A percentile compares a stretch with the other conserved stretches of the same genome.
These are phyloP conservation scores for Boechera divaricarpa DNA, from an alignment of 345 rosid genomes.

Conservation along the genomic window DNA sequence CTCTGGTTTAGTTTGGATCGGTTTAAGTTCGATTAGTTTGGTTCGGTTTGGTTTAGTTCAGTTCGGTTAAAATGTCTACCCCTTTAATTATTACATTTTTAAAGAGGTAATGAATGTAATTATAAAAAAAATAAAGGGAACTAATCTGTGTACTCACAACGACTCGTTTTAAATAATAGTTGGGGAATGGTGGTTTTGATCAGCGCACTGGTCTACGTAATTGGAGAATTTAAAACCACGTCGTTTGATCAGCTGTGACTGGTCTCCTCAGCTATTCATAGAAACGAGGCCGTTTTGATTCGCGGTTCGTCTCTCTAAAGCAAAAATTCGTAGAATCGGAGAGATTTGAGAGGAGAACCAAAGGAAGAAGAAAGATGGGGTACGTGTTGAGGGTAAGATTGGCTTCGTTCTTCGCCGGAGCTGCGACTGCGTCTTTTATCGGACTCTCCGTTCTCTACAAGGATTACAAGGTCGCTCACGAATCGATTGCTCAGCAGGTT, in stretches of 20 bases:
- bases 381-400: conserved; percentile 87
- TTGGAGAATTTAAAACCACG: neutral
- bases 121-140: no score
- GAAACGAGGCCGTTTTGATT: conserved; percentile 29
- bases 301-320: conserved; percentile 5
- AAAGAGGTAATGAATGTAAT: no score
- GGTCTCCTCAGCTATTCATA: neutral
- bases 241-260: neutral
- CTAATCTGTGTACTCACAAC: no score
- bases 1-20: no score
- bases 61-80: no score
- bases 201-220: neutral
- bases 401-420: conserved; percentile 93
- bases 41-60: no score
- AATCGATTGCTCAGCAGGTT: conserved; percentile 84
- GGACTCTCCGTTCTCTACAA: conserved; percentile 78
- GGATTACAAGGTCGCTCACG: conserved; percentile 86
- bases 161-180: no score
- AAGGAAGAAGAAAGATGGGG: conserved; percentile 59
- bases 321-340: conserved; percentile 2
- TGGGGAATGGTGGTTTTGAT: neutral
- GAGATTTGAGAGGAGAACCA: conserved; percentile 19
- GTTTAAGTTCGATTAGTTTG: no score
- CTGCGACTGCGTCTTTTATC: conserved; percentile 77
- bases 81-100: no score